Base-by-base conservation (phyloP, 2,329 filamentous ascomycete genomes). In the Celoporthe dispersa region DNA sequence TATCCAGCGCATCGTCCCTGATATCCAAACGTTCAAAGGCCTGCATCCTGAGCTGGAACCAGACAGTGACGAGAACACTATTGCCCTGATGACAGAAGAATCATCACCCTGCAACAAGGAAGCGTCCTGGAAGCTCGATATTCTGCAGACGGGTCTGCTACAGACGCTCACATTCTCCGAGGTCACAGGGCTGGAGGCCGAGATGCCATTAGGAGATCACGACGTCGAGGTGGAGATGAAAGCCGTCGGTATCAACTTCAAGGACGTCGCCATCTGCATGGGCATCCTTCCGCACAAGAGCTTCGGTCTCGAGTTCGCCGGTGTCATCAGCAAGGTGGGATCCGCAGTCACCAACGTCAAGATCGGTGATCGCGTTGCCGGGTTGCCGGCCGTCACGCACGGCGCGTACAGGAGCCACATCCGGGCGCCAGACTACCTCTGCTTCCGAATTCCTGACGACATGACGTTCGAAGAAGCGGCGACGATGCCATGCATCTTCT, bases 361-460 rank as follows among this genome's bases (percentile, higher is more conserved):
- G 25, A 22, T 71, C 0, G 75, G 78, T 7, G 77, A 80, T 61
- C 68, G 75, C 0, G 77, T 79, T 0, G 66, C 66, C 3, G 66
- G 57, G n/a, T 41, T 57, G 41, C 57, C 60, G 41, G 60, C 57
- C 57, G 53, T 63, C 57, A 60, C 22, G 41, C 48, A 51, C n/a
- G 48, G 48, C 8, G 48, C 48, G 48, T 51, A 51, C n/a, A 51
- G 48, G 48, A 68, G 55, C 60, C 69, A 74, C 39, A 75, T 79
- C 41, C 69, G 53, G 39, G 81, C 66, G 5, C 57, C 60, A n/a
- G 57, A 57, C 2, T 67, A 60, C 57, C 66, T 67, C 14, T 57
- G 57, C 1, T 60, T 57, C 4, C 63, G 31, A 41, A 63, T 69
- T 16, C 68, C 68, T 0, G 22, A 11, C 1, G 53, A 39, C 0